Evolutionary conservation across 306 rosid genomes (phyloP).

Genomic region (Cucurbita ficifolia): DNA sequence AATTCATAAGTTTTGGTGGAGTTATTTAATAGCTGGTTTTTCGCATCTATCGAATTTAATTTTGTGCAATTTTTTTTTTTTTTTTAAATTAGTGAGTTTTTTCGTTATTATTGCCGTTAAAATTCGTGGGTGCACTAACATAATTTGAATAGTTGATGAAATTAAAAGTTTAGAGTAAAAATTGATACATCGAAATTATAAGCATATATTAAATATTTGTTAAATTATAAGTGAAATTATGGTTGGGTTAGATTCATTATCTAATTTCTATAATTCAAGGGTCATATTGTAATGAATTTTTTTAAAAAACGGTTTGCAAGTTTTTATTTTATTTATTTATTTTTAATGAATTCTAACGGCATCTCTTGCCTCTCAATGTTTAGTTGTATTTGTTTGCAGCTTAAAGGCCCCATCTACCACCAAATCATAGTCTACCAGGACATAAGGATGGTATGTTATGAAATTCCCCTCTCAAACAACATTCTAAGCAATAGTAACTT

Average conservation of each 20-base stretch:
- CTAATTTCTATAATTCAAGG: too few species aligned
- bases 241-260: too few species aligned
- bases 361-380: not conserved
- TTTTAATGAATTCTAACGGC: too few species aligned
- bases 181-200: not conserved
- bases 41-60: not conserved
- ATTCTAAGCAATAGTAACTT: too few species aligned
- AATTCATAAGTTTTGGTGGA: not conserved
- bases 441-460: not conserved
- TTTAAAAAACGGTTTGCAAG: too few species aligned
- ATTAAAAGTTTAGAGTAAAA: not conserved
- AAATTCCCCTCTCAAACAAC: too few species aligned
- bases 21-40: not conserved
- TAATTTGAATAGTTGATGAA: not conserved
- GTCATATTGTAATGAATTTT: too few species aligned
- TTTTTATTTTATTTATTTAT: too few species aligned
- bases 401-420: not conserved
- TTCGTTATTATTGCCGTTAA: not conserved
- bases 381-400: not conserved
- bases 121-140: not conserved
- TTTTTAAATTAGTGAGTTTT: not conserved
- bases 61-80: not conserved
- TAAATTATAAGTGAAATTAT: too few species aligned
- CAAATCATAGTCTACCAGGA: not conserved
- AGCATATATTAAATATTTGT: too few species aligned